Evolutionary conservation across 805 yeast genomes (phyloP).

Genomic region (Candida corydali): DNA sequence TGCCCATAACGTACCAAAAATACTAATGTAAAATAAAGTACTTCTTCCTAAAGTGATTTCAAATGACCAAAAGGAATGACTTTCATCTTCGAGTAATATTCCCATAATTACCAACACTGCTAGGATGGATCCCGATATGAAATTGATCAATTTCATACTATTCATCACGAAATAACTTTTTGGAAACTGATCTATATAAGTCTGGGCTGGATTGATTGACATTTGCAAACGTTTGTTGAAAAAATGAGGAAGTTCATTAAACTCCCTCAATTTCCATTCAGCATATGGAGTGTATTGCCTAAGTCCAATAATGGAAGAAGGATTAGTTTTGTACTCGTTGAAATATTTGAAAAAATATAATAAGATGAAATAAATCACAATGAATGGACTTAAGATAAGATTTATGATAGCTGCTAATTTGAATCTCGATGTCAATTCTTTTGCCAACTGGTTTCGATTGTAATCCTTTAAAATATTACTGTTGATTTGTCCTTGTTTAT

Average conservation of each 20-base stretch:
- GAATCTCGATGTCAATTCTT: conserved; percentile 73
- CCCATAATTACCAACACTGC: conserved; percentile 70
- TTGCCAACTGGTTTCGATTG: conserved; percentile 61
- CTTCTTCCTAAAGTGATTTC: conserved; percentile 81
- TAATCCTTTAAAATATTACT: conserved; percentile 65
- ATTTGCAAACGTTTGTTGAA: conserved; percentile 75
- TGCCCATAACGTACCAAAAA: conserved; percentile 87
- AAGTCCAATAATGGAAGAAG: conserved; percentile 62
- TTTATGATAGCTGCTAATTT: conserved; percentile 84
- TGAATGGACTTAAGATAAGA: conserved; percentile 77
- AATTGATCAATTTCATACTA: conserved; percentile 39
- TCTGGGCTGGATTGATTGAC: conserved; percentile 74
- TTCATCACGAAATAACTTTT: conserved; percentile 51
- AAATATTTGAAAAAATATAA: conserved; percentile 87
- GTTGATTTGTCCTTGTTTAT: conserved; percentile 76
- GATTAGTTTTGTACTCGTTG: conserved; percentile 87
- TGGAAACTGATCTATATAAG: conserved; percentile 89
- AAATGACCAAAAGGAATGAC: conserved; percentile 71
- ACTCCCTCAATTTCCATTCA: conserved; percentile 92
- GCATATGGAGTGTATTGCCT: conserved; percentile 93
- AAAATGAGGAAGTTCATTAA: conserved; percentile 87
- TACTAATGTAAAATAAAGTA: conserved; percentile 80
- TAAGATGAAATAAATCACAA: conserved; percentile 76
- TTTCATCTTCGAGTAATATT: conserved; percentile 79
- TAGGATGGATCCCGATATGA: conserved; percentile 82